Base-by-base conservation (phyloP, 495 filamentous ascomycete species). In the Lentithecium fluviatile region DNA sequence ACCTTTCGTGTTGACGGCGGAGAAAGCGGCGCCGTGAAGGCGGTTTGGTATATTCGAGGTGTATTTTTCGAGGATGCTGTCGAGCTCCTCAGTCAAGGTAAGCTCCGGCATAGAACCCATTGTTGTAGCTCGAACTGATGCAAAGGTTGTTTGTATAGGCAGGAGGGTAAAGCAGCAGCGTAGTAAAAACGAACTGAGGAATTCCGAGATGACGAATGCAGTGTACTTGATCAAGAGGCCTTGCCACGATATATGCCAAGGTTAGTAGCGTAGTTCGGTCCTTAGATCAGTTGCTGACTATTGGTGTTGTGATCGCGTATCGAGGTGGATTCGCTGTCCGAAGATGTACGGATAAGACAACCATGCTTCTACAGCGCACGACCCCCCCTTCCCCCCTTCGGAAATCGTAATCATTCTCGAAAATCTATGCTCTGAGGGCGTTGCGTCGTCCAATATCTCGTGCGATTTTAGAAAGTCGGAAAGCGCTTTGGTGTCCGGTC, bases 51-150 rank as follows among this genome's bases (percentile, higher is more conserved):
- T 26, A 6, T 29, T 23, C 1, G 45, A 51, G n/a, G 46, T 52
- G 20, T 57, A 63, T 21, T 63, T 57, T 17, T 57, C 46, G 11
- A 63, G 47, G 34, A 63, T 63, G n/a, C 45, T 53, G 38, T 63
- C 60, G 13, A 63, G 47, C 36, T 62, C 58, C 52, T 62, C 51
- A 20, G n/a, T 49, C 58, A 62, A 40, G 15, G 50, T 49, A 10
- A 29, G 32, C 11, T 37, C 45, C 42, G 58, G 58, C 58, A 62
- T 62, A 5, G 52, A 62, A 55, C 58, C 58, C 58, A 62, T 62
- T 46, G 54, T 17, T 40, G 19, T 6, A 12, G 34, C 21, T 38
- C 2, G 21, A 11, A 24, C 8, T 54, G 5, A 24, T 6, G 34
- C 4, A 12, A 19, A n/a, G 25, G 2, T 13, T 8, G 19, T 13